Evolutionary conservation across 148 eudicot species (phyloP).

Genomic region (Silene uniflora): DNA sequence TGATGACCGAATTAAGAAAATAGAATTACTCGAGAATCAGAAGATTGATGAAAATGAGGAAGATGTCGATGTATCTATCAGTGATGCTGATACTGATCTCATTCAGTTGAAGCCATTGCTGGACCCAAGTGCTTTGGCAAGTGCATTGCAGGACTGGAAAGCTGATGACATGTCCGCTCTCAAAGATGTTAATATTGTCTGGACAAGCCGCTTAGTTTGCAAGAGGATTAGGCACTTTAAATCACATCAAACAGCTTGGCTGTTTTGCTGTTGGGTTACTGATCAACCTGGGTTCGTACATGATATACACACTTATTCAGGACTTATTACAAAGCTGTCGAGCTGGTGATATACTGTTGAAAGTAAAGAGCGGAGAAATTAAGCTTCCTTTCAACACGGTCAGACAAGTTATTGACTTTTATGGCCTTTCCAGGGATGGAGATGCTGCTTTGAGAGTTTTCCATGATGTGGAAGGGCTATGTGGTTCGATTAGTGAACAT

Average conservation of each 20-base stretch:
- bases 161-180: constrained; percentile 58
- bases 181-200: constrained; percentile 66
- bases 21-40: too few species aligned
- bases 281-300: constrained; percentile 68
- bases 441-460: too few species aligned
- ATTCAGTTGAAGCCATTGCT: constrained; percentile 81
- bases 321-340: constrained; percentile 54
- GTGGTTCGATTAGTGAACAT: too few species aligned
- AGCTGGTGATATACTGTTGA: constrained; percentile 50
- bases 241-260: constrained; percentile 69
- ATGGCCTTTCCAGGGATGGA: too few species aligned
- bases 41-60: constrained; percentile 58
- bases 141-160: constrained; percentile 68
- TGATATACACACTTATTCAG: constrained; percentile 69
- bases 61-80: constrained; percentile 20
- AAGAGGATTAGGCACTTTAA: constrained; percentile 72
- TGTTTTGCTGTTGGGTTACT: constrained; percentile 82
- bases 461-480: too few species aligned
- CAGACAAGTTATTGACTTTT: too few species aligned
- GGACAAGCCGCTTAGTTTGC: constrained; percentile 85
- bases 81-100: constrained; percentile 26
- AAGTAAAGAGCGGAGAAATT: constrained; percentile 44
- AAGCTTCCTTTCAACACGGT: too few species aligned
- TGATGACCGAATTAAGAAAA: too few species aligned
- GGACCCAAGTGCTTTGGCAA: constrained; percentile 78